Evolutionary conservation across 1,139 yeast genomes (phyloP).

Genomic region (Tardiomyces blankii): DNA sequence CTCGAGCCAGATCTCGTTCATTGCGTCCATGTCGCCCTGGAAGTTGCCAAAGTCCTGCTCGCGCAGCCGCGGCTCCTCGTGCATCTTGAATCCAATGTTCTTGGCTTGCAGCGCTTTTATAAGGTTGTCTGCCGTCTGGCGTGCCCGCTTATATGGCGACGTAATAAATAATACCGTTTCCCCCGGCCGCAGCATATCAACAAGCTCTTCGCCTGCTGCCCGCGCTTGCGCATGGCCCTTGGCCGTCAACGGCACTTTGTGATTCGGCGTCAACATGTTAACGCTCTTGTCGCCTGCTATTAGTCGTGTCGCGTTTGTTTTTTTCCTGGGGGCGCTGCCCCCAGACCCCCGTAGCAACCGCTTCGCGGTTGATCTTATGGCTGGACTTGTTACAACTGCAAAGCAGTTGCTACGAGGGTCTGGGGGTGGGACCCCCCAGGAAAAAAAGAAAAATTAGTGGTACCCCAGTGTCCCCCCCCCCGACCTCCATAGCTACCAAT

Average conservation of each 20-base stretch:
- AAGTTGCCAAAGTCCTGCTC: constrained; percentile 94
- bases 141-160: constrained; percentile 72
- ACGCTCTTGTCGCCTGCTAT: constrained; percentile 52
- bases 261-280: constrained; percentile 67
- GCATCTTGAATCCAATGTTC: constrained; percentile 37
- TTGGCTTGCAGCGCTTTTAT: constrained; percentile 43
- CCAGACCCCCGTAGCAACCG: too few species aligned
- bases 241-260: constrained; percentile 57
- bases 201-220: constrained; percentile 53
- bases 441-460: too few species aligned
- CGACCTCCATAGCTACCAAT: too few species aligned
- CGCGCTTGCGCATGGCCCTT: constrained; percentile 52
- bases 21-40: constrained; percentile 60
- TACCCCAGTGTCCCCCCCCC: too few species aligned
- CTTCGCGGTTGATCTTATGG: too few species aligned
- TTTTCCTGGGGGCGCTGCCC: neutral
- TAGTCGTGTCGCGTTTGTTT: neutral
- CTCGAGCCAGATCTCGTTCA: constrained; percentile 70
- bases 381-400: too few species aligned
- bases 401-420: too few species aligned
- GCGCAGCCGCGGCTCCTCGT: constrained; percentile 82
- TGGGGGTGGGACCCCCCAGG: neutral
- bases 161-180: constrained; percentile 57
- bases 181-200: constrained; percentile 39
- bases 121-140: constrained; percentile 68